phyloP scores from a whole-genome alignment of 2,329 filamentous ascomycete genomes.

The Trichoderma sp. region DNA sequence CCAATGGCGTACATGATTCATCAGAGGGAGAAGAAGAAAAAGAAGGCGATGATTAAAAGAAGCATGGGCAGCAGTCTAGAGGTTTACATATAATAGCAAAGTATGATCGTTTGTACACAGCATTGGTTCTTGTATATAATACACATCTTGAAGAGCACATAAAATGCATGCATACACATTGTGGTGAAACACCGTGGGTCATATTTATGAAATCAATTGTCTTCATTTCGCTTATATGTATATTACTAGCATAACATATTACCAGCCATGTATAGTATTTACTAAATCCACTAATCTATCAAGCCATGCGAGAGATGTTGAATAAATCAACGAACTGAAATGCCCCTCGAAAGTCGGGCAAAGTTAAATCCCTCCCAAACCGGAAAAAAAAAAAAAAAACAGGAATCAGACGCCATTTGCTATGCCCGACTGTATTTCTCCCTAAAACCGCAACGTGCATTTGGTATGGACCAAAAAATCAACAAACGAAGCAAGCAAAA shows the following conservation, averaged over 20 bases:
- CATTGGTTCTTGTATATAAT: slow-evolving; percentile 21
- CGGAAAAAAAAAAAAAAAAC: background rate
- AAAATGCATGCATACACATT: background rate
- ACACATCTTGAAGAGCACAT: slow-evolving; percentile 15
- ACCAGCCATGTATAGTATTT: background rate
- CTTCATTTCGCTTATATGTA: background rate
- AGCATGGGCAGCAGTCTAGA: slow-evolving; percentile 11
- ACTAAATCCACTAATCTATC: background rate
- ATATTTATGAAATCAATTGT: background rate
- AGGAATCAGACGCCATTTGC: background rate
- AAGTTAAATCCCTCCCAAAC: background rate
- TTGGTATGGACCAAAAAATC: background rate
- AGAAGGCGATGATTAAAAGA: slow-evolving; percentile 23
- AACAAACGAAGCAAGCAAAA: slow-evolving; percentile 10
- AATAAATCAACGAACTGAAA: background rate
- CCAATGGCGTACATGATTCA: slow-evolving; percentile 39
- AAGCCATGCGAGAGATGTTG: background rate
- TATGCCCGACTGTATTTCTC: slow-evolving; percentile 4
- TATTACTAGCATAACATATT: background rate
- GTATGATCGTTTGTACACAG: slow-evolving; percentile 28
- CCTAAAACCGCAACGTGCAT: background rate
- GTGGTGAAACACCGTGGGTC: background rate
- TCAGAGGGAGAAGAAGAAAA: slow-evolving; percentile 28
- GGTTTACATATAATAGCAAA: slow-evolving; percentile 27
- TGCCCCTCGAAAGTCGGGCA: background rate